A percentile compares a stretch with the other conserved stretches of the same genome.
phyloP scores from a whole-genome alignment of 257 asterid genomes.

The Solanum dulcamara region DNA sequence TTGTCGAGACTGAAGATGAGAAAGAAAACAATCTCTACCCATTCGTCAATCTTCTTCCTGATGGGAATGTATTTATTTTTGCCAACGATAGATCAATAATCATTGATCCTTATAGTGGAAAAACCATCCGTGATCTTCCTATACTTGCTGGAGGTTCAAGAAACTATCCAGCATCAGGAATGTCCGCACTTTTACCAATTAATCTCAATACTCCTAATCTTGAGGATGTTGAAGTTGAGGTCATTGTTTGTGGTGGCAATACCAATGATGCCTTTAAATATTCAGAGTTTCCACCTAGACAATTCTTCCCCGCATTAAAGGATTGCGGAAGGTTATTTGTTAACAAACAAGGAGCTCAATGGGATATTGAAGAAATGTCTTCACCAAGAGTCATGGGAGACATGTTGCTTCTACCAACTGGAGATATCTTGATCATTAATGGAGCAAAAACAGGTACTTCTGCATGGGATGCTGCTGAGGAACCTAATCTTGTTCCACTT shows the following conservation, averaged over 20 bases:
- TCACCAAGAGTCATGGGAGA: conserved; percentile 78
- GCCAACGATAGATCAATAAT: conserved; percentile 63
- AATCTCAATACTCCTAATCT: conserved; percentile 17
- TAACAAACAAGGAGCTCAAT: conserved; percentile 10
- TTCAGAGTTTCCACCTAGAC: conserved; percentile 31
- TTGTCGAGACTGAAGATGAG: conserved; percentile 35
- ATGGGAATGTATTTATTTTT: conserved; percentile 65
- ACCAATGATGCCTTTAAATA: conserved; percentile 31
- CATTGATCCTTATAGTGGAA: conserved; percentile 51
- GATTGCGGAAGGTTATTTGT: conserved; percentile 56
- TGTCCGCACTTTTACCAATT: conserved; percentile 69
- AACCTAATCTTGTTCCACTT: conserved; percentile 49
- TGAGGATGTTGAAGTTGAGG: conserved; percentile 13
- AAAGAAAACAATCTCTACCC: conserved; percentile 82
- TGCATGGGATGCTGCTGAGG: conserved; percentile 62
- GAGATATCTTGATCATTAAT: conserved; percentile 46
- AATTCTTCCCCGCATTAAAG: conserved; percentile 37
- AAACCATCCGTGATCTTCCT: conserved; percentile 38
- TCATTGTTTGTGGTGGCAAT: conserved; percentile 76
- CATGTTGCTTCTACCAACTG: conserved; percentile 56
- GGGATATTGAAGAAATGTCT: conserved; percentile 80
- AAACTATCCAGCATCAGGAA: conserved; percentile 74
- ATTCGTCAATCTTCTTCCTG: conserved; percentile 72
- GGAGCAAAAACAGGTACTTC: conserved; percentile 76
- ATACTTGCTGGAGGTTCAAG: conserved; percentile 55